Percentiles rank a stretch among this genome's conserved stretches.
phyloP scores from a whole-genome alignment of 1,284 basidiomycete genomes.

The Pseudozyma tsukubaensis region DNA sequence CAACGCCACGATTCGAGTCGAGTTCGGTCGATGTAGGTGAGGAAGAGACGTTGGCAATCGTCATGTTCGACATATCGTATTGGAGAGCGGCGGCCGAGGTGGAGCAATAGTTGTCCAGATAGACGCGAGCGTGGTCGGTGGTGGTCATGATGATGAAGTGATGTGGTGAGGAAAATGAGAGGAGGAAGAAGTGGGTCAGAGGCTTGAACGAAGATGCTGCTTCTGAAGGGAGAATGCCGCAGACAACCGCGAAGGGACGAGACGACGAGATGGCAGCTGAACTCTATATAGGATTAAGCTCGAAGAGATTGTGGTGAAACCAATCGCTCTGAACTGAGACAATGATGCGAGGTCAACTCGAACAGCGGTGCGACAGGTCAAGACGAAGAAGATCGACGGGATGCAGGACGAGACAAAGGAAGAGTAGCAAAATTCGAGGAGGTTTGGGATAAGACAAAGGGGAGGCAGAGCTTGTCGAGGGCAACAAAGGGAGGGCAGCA shows the following conservation, averaged over 20 bases:
- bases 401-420: conserved; percentile 9
- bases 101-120: conserved; percentile 20
- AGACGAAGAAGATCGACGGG: neutral
- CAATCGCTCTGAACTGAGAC: neutral
- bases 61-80: conserved; percentile 34
- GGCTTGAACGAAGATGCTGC: neutral
- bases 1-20: neutral
- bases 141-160: conserved; percentile 18
- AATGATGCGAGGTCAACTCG: conserved; percentile 25
- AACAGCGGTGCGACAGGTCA: neutral
- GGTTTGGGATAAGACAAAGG: conserved; percentile 1
- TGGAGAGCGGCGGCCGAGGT: conserved; percentile 18
- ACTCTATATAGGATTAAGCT: conserved; percentile 19
- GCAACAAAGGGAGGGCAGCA: neutral
- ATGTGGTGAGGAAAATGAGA: neutral
- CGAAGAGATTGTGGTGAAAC: neutral
- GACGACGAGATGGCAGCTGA: conserved; percentile 10
- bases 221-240: conserved; percentile 1
- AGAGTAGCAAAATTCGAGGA: neutral
- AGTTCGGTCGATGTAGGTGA: conserved; percentile 8
- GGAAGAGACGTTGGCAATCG: conserved; percentile 25
- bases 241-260: neutral
- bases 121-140: conserved; percentile 19
- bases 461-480: neutral
- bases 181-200: conserved; percentile 16